Evolutionary conservation across 2,329 filamentous ascomycete genomes (phyloP).

Genomic region (Beauveria medogensis): DNA sequence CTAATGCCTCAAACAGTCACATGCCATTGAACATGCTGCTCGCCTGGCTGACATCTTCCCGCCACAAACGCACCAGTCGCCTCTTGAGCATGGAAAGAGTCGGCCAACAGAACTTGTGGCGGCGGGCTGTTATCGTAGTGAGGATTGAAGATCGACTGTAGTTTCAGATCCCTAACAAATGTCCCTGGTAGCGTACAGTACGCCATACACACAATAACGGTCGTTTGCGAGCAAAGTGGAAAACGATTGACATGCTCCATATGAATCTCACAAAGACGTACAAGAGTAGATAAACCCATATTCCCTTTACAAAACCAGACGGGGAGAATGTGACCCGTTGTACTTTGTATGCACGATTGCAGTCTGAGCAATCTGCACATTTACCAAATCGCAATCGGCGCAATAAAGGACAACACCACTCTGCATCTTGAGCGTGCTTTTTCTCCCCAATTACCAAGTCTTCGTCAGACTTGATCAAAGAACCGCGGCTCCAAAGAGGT

Average conservation of each 20-base stretch:
- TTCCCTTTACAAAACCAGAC: background rate
- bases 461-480: background rate
- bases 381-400: too few relatives aligned
- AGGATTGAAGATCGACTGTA: background rate
- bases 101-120: background rate
- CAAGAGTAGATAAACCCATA: background rate
- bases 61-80: background rate
- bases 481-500: background rate
- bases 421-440: too few relatives aligned
- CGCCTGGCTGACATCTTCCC: background rate
- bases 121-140: background rate
- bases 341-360: background rate
- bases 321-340: background rate
- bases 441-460: background rate
- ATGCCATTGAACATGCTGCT: background rate
- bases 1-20: background rate
- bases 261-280: too few relatives aligned
- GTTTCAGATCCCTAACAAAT: background rate
- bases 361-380: background rate
- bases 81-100: background rate
- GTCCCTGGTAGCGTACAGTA: background rate
- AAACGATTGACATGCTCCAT: too few relatives aligned
- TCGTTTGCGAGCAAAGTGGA: too few relatives aligned
- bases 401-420: background rate
- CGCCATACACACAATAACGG: background rate